A percentile compares a stretch with the other conserved stretches of the same genome.
phyloP scores from a whole-genome alignment of 1,139 yeast genomes.

The Arxiozyma slooffiae region DNA sequence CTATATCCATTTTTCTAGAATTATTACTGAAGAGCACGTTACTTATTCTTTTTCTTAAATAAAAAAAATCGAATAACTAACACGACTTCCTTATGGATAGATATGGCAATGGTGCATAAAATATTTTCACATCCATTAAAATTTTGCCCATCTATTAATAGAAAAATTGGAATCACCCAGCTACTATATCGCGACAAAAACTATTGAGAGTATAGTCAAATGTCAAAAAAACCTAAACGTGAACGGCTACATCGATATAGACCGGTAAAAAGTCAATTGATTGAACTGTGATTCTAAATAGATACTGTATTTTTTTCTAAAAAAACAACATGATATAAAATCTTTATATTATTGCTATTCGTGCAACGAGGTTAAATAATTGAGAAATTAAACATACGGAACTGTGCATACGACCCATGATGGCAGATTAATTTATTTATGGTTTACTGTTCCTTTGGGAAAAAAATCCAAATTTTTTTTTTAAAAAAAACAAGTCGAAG shows the following conservation, averaged over 20 bases:
- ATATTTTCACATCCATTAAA: background rate
- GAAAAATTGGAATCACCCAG: slow-evolving; percentile 30
- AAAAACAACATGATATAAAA: background rate
- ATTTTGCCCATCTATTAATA: background rate
- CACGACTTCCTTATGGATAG: background rate
- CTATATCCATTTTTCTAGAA: background rate
- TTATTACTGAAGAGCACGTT: background rate
- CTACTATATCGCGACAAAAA: slow-evolving; percentile 20
- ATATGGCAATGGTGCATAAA: background rate
- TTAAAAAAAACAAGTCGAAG: too few species aligned
- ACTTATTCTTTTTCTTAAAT: background rate
- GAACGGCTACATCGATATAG: slow-evolving; percentile 14
- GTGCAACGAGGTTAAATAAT: background rate
- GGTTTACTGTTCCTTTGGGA: slow-evolving; percentile 5
- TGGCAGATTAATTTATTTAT: slow-evolving; percentile 34
- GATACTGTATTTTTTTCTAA: background rate
- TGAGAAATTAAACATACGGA: slow-evolving; percentile 43
- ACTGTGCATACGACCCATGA: slow-evolving; percentile 78
- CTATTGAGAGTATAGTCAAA: background rate
- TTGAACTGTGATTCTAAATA: slow-evolving; percentile 20
- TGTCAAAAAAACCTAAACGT: slow-evolving; percentile 9
- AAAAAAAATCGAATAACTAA: background rate
- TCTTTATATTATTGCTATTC: background rate
- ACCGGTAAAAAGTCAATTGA: slow-evolving; percentile 23
- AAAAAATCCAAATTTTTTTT: too few species aligned